A percentile compares a stretch with the other conserved stretches of the same genome.
Conservation (phyloP, 345 rosid species). For the Eutrema yunnanense region DNA sequence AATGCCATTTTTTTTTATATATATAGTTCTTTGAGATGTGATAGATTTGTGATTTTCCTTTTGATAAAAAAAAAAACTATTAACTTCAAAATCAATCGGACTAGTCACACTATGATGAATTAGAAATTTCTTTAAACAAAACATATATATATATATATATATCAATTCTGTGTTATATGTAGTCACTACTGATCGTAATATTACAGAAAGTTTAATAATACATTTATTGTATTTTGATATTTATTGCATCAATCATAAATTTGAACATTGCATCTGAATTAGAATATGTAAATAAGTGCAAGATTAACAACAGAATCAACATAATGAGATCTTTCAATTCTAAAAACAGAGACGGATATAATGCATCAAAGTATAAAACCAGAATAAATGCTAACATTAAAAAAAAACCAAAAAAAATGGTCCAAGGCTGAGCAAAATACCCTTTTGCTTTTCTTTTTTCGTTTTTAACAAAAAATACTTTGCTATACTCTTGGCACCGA, state of each 20-base stretch:
- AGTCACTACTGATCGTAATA: background rate
- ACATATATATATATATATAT: background rate
- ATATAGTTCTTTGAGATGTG: too few relatives aligned
- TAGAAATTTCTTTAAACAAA: background rate
- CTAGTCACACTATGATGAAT: background rate
- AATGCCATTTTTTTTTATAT: too few relatives aligned
- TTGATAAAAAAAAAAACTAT: too few relatives aligned
- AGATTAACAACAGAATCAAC: background rate
- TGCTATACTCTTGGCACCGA: constrained; percentile 22
- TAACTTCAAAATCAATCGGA: background rate
- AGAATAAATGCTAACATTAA: background rate
- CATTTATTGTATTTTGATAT: background rate
- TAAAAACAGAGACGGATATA: background rate
- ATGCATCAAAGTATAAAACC: background rate
- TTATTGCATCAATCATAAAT: background rate
- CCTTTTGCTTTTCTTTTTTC: constrained; percentile 8
- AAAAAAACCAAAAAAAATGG: background rate
- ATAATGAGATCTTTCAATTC: background rate
- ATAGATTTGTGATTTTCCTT: too few relatives aligned
- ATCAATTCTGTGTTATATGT: background rate
- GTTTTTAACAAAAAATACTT: background rate
- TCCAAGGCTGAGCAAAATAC: constrained; percentile 4
- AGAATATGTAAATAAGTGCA: background rate
- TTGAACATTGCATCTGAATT: background rate
- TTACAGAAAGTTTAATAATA: background rate